Percentiles rank a stretch among this genome's conserved stretches.
Conservation (phyloP, 2,329 filamentous ascomycete genomes). For the Fusarium setosum region DNA sequence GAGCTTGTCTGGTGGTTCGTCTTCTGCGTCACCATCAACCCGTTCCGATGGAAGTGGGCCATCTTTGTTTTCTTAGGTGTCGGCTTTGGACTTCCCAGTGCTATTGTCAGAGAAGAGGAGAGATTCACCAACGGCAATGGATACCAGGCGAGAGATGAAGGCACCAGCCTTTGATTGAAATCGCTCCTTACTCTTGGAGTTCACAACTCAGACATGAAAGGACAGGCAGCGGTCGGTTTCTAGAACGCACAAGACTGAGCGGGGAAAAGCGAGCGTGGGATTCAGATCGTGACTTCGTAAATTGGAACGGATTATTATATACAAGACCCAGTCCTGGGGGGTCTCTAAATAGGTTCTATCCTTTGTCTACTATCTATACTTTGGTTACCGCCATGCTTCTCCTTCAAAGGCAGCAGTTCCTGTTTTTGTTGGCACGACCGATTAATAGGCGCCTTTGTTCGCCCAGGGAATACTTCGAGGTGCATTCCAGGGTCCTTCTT, state of each 20-base stretch:
- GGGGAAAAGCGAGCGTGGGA: background rate
- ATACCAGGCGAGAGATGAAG: slow-evolving; percentile 30
- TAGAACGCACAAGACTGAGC: background rate
- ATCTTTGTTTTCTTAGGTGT: slow-evolving; percentile 84
- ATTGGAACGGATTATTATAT: slow-evolving; percentile 3
- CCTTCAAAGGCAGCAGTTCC: background rate
- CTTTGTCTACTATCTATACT: background rate
- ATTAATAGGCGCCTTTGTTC: too few species aligned
- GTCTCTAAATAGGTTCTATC: background rate
- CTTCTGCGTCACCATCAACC: slow-evolving; percentile 83
- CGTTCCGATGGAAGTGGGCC: slow-evolving; percentile 92
- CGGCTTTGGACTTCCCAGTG: slow-evolving; percentile 72
- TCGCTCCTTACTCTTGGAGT: background rate
- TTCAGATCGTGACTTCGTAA: slow-evolving; percentile 3
- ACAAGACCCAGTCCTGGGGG: background rate
- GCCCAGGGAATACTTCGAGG: too few species aligned
- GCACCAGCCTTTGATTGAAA: slow-evolving; percentile 21
- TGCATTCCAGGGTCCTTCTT: background rate
- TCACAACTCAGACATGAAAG: background rate
- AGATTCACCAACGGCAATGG: slow-evolving; percentile 50
- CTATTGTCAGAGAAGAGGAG: slow-evolving; percentile 75
- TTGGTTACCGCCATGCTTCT: background rate
- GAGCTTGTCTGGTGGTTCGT: slow-evolving; percentile 89
- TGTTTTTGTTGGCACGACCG: background rate
- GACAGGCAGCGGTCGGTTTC: background rate